A percentile compares a stretch with the other conserved stretches of the same genome.
Conservation (phyloP, 1,284 basidiomycete species). For the Heliocybe sulcata region DNA sequence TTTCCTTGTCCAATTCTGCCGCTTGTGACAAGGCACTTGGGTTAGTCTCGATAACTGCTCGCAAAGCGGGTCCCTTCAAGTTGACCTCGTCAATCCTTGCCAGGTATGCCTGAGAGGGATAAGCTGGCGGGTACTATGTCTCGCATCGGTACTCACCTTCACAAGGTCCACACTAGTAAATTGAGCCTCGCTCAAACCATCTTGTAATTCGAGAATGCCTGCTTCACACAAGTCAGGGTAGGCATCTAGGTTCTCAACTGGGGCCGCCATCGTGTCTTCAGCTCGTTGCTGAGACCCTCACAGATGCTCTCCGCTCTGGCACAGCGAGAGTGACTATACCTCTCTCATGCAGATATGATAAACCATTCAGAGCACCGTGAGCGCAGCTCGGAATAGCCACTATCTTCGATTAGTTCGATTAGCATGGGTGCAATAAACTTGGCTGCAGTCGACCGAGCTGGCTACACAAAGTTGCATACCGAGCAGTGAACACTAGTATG, state of each 20-base stretch:
- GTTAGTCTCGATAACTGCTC: conserved; percentile 60
- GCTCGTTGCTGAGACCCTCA: no score
- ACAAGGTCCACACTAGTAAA: conserved; percentile 37
- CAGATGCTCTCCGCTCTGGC: no score
- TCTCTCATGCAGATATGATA: background rate
- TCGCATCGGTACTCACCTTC: conserved; percentile 20
- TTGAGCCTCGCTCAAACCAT: conserved; percentile 23
- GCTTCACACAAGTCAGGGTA: conserved; percentile 36
- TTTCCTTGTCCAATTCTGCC: conserved; percentile 44
- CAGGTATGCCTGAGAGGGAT: conserved; percentile 51
- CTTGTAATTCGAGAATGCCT: conserved; percentile 30
- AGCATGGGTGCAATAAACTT: background rate
- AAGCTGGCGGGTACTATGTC: background rate
- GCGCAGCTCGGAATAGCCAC: background rate
- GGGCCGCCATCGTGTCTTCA: background rate
- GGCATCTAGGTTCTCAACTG: no score
- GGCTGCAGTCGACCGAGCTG: no score
- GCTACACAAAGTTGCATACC: no score
- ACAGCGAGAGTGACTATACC: background rate
- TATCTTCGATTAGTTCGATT: background rate
- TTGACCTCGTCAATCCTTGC: conserved; percentile 69
- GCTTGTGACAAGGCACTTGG: conserved; percentile 51
- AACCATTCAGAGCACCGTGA: background rate
- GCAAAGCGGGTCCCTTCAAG: conserved; percentile 46
- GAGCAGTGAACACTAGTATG: no score